phyloP scores from a whole-genome alignment of 495 filamentous ascomycete genomes.

The Astrothelium macrocarpum region DNA sequence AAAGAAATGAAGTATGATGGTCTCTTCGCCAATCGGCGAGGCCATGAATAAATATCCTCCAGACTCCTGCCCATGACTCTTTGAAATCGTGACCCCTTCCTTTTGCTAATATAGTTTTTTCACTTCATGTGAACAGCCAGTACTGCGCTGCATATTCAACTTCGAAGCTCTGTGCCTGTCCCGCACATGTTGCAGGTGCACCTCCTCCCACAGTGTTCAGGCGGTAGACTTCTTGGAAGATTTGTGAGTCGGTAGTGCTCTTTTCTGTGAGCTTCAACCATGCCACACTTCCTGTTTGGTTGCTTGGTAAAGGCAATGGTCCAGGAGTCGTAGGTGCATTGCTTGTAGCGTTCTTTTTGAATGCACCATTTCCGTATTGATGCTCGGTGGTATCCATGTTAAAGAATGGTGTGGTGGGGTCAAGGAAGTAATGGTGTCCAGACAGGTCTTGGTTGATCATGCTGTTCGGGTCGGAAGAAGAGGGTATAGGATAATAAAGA shows the following conservation, averaged over 20 bases:
- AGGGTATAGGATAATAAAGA: constrained; percentile 43
- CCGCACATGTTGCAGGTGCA: constrained; percentile 65
- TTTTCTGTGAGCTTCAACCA: constrained; percentile 51
- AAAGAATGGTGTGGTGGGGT: constrained; percentile 65
- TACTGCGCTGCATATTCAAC: constrained; percentile 81
- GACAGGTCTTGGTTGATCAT: constrained; percentile 51
- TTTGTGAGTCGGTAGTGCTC: constrained; percentile 33
- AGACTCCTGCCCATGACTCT: neutral
- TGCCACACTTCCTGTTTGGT: constrained; percentile 54
- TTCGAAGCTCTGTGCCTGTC: constrained; percentile 50
- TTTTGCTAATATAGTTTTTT: neutral
- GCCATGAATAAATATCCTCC: neutral
- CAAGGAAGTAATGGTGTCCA: constrained; percentile 72
- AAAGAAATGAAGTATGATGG: neutral
- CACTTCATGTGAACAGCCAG: constrained; percentile 22
- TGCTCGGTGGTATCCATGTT: constrained; percentile 51
- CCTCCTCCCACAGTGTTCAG: constrained; percentile 75
- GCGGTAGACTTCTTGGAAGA: constrained; percentile 64
- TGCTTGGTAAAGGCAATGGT: constrained; percentile 35
- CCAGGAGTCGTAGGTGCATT: constrained; percentile 50
- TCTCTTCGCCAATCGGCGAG: neutral
- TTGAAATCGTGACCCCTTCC: neutral
- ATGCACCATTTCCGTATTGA: constrained; percentile 50
- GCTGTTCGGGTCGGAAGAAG: constrained; percentile 25
- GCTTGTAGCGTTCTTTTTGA: constrained; percentile 40